These are phyloP conservation scores for Rosa multiflora DNA, from an alignment of 306 rosid genomes.

Conservation along the genomic window DNA sequence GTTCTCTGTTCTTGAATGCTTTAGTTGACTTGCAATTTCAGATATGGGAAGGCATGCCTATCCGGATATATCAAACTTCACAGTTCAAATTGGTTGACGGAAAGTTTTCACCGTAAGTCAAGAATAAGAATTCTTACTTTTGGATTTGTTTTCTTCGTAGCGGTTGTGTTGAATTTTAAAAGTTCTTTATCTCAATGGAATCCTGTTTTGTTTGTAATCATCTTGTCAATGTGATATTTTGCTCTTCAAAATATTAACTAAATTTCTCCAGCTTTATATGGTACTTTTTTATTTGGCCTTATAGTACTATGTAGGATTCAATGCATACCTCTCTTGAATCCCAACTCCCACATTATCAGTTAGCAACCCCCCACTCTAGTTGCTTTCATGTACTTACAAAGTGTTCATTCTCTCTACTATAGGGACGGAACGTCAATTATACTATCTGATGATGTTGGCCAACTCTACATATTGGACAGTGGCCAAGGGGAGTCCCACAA, in stretches of 20 bases:
- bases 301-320: neutral
- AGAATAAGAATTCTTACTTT: constrained; percentile 4
- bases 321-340: neutral
- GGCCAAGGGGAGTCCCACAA: constrained; percentile 97
- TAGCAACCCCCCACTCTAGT: neutral
- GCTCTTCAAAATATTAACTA: neutral
- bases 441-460: constrained; percentile 98
- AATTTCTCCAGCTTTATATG: neutral
- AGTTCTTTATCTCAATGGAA: constrained; percentile 2
- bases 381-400: constrained; percentile 25
- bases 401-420: constrained; percentile 23
- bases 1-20: constrained; percentile 25
- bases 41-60: constrained; percentile 99
- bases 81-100: constrained; percentile 94
- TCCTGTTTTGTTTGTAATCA: neutral
- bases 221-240: constrained; percentile 1
- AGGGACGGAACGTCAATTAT: constrained; percentile 98
- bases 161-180: neutral
- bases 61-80: constrained; percentile 68
- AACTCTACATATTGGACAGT: constrained; percentile 77
- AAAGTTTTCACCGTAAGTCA: constrained; percentile 96
- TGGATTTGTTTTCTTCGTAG: neutral
- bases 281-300: neutral
- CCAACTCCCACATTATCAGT: neutral
- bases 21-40: constrained; percentile 33